Conservation (phyloP, 192 early-diverging fungal genomes). For the Cladochytrium replicatum region DNA sequence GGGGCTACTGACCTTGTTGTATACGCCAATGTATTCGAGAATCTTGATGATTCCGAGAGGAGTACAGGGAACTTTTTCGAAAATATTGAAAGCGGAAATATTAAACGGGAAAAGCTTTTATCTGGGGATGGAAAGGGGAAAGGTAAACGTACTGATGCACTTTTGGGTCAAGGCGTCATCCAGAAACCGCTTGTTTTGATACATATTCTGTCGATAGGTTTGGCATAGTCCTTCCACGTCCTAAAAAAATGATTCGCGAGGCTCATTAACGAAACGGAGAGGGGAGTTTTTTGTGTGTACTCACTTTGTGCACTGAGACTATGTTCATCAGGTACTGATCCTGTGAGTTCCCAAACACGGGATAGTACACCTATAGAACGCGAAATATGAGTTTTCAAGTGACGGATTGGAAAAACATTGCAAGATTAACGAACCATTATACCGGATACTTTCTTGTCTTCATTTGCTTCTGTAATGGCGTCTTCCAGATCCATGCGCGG, state of each 20-base stretch:
- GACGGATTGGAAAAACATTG: no score
- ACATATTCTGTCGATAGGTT: conserved; percentile 91
- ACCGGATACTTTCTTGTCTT: conserved; percentile 74
- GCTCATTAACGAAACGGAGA: background rate
- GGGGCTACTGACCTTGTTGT: no score
- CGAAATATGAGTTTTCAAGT: no score
- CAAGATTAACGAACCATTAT: no score
- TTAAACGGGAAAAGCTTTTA: no score
- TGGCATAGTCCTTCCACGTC: conserved; percentile 65
- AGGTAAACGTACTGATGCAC: conserved; percentile 51
- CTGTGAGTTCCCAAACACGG: conserved; percentile 86
- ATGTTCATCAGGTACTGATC: conserved; percentile 91
- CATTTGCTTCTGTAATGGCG: conserved; percentile 78
- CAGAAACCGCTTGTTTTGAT: conserved; percentile 89
- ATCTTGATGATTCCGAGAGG: conserved; percentile 96
- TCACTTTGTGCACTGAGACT: conserved; percentile 70
- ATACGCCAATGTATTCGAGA: conserved; percentile 90
- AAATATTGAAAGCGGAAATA: background rate
- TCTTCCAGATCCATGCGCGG: conserved; percentile 75
- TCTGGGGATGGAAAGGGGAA: background rate
- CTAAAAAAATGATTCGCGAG: background rate
- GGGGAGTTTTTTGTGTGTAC: conserved; percentile 4
- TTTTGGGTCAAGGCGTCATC: conserved; percentile 73
- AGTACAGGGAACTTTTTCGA: conserved; percentile 74
- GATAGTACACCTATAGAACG: no score